Evolutionary conservation across 169 alveolate species (phyloP), one percentile per base, ranked within the genome.

Genomic region (Plasmodium vivax): DNA sequence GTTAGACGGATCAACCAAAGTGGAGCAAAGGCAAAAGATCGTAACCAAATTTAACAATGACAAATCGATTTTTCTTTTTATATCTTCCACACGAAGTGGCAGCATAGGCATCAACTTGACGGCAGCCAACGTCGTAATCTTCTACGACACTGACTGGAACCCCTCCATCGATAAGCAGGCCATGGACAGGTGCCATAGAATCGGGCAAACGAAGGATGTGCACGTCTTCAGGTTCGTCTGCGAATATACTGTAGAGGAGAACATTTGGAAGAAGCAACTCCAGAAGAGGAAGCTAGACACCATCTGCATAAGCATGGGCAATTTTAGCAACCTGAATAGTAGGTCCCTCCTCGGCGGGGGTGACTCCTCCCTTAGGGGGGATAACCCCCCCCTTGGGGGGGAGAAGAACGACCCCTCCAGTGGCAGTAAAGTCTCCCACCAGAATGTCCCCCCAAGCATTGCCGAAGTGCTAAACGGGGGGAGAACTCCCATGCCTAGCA

Each of bases 161-260:
- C 99, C 99, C 6, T 99, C 99, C 6, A 99, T 99, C 99, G 99
- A 99, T 95, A 97, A 99, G 84, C 99, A 99, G 94, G 99, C 99
- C 3, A 98, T 99, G 98, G 99, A 99, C 93, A 96, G 99, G 75
- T 98, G 99, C 85, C 99, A 99, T 90, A 92, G 99, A 81, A 99
- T 99, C 34, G 99, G 99, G 0, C 99, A 99, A 96, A 98, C 99
- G 1, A 97, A 99, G 83, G 99, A 99, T 56, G 99, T 99, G 16
- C 98, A 98, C 82, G 99, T 99, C 34, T 99, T 99, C 95, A 96
- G 99, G 82, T 96, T 99, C 71, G 97, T 99, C 75, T 97, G 99
- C 85, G 98, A 97, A 85, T 98, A 98, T 93, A 98, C 99, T 1
- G 99, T 99, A 36, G 99, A 99, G 96, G 99, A 99, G 94, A 99